These are phyloP conservation scores for Melampsora larici-populina DNA, from an alignment of 1,284 basidiomycete genomes.

Conservation along the genomic window DNA sequence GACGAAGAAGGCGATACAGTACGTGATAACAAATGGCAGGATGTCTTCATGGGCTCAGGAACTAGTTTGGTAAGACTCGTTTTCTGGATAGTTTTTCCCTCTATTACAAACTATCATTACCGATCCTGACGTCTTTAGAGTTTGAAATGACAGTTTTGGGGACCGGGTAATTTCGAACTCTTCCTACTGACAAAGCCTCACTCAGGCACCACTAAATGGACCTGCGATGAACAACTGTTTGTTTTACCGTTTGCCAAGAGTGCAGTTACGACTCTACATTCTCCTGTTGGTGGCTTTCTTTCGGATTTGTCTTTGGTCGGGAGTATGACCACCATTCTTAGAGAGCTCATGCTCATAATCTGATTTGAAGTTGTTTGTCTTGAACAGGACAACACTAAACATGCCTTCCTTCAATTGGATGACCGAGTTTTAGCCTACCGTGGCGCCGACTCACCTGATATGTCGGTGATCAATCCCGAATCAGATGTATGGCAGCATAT, in stretches of 20 bases:
- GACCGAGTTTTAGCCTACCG: slow-evolving; percentile 92
- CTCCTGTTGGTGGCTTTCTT: slow-evolving; percentile 58
- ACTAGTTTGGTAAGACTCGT: slow-evolving; percentile 45
- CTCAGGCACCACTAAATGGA: neutral
- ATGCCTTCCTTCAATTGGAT: slow-evolving; percentile 92
- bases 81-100: slow-evolving; percentile 60
- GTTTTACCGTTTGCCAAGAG: slow-evolving; percentile 90
- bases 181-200: slow-evolving; percentile 20
- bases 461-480: slow-evolving; percentile 98
- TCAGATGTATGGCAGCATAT: slow-evolving; percentile 97
- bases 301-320: neutral
- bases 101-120: no score
- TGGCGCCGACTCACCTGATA: slow-evolving; percentile 93
- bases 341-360: no score
- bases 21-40: slow-evolving; percentile 62
- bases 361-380: neutral
- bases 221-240: slow-evolving; percentile 64
- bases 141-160: slow-evolving; percentile 51
- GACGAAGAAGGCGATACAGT: slow-evolving; percentile 62
- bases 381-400: slow-evolving; percentile 75
- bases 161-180: slow-evolving; percentile 39
- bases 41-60: slow-evolving; percentile 48
- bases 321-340: no score
- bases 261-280: slow-evolving; percentile 83
- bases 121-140: no score